Evolutionary conservation across 2,329 filamentous ascomycete genomes (phyloP).

Genomic region (Epichloe sibirici): DNA sequence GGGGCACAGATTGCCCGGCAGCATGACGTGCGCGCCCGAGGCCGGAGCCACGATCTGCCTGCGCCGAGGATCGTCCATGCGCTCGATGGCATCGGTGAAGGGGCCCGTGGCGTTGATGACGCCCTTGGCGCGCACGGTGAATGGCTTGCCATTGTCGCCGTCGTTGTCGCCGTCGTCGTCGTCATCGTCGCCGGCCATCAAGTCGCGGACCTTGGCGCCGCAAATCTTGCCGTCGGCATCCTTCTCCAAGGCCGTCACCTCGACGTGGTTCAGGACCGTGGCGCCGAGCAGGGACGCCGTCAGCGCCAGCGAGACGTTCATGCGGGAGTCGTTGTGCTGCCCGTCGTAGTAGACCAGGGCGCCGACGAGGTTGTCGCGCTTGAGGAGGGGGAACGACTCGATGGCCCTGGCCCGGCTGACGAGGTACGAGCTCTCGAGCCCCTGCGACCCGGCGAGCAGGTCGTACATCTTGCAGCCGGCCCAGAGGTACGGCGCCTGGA

Average conservation of each 20-base stretch:
- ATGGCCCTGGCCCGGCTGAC: conserved; percentile 65
- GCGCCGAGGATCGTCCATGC: conserved; percentile 60
- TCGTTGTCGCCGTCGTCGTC: conserved; percentile 41
- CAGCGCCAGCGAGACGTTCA: conserved; percentile 75
- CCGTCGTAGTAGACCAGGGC: conserved; percentile 80
- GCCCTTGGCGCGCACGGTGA: conserved; percentile 65
- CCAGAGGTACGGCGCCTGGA: conserved; percentile 68
- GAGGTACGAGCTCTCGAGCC: conserved; percentile 75
- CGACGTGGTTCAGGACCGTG: conserved; percentile 69
- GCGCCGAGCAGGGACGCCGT: conserved; percentile 70
- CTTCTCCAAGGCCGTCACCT: conserved; percentile 64
- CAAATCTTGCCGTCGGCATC: conserved; percentile 55
- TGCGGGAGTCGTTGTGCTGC: conserved; percentile 76
- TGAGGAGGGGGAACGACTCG: conserved; percentile 67
- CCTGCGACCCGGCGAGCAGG: conserved; percentile 67
- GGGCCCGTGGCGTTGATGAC: conserved; percentile 77
- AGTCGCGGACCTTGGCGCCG: conserved; percentile 44
- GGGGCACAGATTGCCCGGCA: conserved; percentile 68
- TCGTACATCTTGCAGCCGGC: conserved; percentile 67
- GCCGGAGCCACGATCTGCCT: conserved; percentile 68
- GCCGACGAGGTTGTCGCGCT: conserved; percentile 59
- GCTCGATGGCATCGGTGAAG: conserved; percentile 68
- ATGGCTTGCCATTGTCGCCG: too few species aligned
- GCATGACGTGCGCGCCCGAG: conserved; percentile 71
- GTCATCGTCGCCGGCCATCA: conserved; percentile 45